These are phyloP conservation scores for Dendryphion nanum DNA, from an alignment of 2,329 filamentous ascomycete species.

Conservation along the genomic window DNA sequence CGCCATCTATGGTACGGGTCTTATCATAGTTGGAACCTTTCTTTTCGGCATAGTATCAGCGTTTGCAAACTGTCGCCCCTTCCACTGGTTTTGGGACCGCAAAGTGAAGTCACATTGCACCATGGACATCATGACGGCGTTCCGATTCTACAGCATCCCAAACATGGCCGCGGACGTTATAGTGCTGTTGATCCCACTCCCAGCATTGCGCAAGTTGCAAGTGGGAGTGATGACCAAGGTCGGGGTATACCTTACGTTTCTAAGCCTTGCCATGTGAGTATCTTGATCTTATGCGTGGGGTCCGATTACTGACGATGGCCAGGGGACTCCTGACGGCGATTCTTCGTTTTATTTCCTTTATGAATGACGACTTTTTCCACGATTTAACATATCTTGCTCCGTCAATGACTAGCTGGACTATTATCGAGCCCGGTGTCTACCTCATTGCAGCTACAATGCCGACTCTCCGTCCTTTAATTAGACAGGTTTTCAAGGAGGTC, in stretches of 20 bases:
- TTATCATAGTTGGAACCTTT: slow-evolving; percentile 10
- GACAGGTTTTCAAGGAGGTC: slow-evolving; percentile 4
- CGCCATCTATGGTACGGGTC: slow-evolving; percentile 10
- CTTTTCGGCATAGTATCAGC: slow-evolving; percentile 11
- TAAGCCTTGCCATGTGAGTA: slow-evolving; percentile 16
- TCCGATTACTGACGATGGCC: slow-evolving; percentile 3
- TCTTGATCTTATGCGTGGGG: not conserved
- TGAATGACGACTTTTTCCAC: slow-evolving; percentile 10
- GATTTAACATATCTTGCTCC: slow-evolving; percentile 14
- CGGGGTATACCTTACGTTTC: slow-evolving; percentile 16
- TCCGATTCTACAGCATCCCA: slow-evolving; percentile 26
- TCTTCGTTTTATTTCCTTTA: slow-evolving; percentile 16
- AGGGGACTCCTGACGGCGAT: slow-evolving; percentile 17
- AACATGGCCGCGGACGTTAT: slow-evolving; percentile 39
- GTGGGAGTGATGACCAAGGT: slow-evolving; percentile 13
- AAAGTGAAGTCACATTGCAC: slow-evolving; percentile 7
- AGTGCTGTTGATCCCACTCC: slow-evolving; percentile 36
- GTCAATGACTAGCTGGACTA: slow-evolving; percentile 14
- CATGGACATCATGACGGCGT: slow-evolving; percentile 10
- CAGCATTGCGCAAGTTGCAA: slow-evolving; percentile 32
- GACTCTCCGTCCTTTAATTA: slow-evolving; percentile 15
- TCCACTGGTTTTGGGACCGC: slow-evolving; percentile 12
- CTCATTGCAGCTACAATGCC: slow-evolving; percentile 19
- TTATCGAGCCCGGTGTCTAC: slow-evolving; percentile 20
- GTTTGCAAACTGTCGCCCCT: slow-evolving; percentile 15